phyloP scores from a whole-genome alignment of 495 filamentous ascomycete species.

The Penicillium desertorum region DNA sequence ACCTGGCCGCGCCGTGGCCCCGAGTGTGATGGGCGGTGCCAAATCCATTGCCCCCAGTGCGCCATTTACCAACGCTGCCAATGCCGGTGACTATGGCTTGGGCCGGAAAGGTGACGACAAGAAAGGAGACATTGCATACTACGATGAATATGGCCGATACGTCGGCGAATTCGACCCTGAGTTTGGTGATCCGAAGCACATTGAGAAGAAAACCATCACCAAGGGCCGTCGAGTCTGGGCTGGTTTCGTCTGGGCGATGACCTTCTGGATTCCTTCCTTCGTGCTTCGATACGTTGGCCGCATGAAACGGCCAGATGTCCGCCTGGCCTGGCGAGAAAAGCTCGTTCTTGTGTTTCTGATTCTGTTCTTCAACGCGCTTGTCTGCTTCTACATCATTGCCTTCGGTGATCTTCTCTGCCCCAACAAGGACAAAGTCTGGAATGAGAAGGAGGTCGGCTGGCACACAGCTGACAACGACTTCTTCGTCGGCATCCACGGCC shows the following conservation, averaged over 20 bases:
- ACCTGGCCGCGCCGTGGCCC: constrained; percentile 60
- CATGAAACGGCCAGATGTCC: constrained; percentile 96
- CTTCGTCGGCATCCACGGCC: constrained; percentile 84
- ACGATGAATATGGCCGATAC: constrained; percentile 55
- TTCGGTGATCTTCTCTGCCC: constrained; percentile 87
- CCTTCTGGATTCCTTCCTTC: constrained; percentile 95
- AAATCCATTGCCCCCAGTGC: constrained; percentile 73
- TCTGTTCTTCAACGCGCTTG: constrained; percentile 72
- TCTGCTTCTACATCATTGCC: constrained; percentile 90
- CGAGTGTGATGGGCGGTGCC: constrained; percentile 53
- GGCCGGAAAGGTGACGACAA: constrained; percentile 80
- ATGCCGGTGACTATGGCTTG: constrained; percentile 78
- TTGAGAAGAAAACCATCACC: constrained; percentile 68
- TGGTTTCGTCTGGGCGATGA: constrained; percentile 75
- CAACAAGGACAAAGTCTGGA: constrained; percentile 89
- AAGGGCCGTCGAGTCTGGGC: constrained; percentile 73
- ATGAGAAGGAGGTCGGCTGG: constrained; percentile 62
- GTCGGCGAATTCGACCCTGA: constrained; percentile 69
- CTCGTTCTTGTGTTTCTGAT: constrained; percentile 80
- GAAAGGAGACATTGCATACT: constrained; percentile 66
- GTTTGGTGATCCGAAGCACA: constrained; percentile 68
- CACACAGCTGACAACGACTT: constrained; percentile 75
- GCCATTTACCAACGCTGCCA: constrained; percentile 53
- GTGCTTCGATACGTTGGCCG: constrained; percentile 75
- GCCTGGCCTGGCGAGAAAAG: constrained; percentile 97